Conservation (phyloP, 2,329 filamentous ascomycete genomes). For the Clonostachys rosea region DNA sequence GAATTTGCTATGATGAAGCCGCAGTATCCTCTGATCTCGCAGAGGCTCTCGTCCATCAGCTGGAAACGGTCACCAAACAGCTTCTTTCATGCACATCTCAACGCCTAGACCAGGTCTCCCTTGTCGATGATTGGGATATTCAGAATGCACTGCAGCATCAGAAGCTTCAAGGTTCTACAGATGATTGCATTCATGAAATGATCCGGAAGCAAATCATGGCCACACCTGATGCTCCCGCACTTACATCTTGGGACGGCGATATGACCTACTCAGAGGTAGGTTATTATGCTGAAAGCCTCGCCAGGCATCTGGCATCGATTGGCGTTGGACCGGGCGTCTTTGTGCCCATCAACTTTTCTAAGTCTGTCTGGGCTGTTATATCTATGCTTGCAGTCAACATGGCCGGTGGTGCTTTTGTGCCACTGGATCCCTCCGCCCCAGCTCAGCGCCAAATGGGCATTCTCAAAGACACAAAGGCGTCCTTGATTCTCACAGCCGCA, state of each 20-base stretch:
- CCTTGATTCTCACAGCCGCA: constrained; percentile 1
- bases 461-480: background rate
- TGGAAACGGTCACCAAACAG: background rate
- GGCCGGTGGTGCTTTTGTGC: constrained; percentile 7
- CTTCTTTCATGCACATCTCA: background rate
- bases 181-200: background rate
- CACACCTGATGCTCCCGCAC: background rate
- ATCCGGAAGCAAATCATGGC: background rate
- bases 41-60: background rate
- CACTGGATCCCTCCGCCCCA: constrained; percentile 5
- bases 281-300: background rate
- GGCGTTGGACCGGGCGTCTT: constrained; percentile 13
- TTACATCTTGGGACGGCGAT: background rate
- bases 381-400: constrained; percentile 6
- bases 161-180: background rate
- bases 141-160: constrained; percentile 10
- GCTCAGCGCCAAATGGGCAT: background rate
- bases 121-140: background rate
- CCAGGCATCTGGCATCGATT: background rate
- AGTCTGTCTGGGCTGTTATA: background rate
- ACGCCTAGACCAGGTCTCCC: background rate
- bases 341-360: background rate
- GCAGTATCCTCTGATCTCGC: background rate
- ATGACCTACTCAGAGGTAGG: constrained; percentile 4
- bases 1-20: background rate